phyloP scores from a whole-genome alignment of 1,284 basidiomycete species.

The Calocybe gambosa region DNA sequence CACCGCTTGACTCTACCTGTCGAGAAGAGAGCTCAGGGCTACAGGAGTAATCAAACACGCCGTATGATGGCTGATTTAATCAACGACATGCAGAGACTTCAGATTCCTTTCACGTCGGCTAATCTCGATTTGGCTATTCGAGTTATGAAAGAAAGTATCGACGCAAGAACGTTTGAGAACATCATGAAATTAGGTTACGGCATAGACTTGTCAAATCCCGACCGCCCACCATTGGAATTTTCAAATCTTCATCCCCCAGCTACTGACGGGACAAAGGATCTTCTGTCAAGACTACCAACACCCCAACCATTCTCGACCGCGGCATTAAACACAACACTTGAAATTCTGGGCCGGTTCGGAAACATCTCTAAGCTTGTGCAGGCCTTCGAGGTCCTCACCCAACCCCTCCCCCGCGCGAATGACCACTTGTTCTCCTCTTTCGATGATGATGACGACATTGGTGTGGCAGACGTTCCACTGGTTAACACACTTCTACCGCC shows the following conservation, averaged over 20 bases:
- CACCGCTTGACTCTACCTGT: constrained; percentile 58
- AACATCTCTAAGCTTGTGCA: constrained; percentile 62
- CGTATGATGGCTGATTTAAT: constrained; percentile 45
- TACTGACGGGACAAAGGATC: constrained; percentile 13
- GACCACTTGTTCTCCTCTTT: constrained; percentile 44
- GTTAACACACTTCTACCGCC: constrained; percentile 35
- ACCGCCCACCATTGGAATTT: constrained; percentile 48
- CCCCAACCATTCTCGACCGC: constrained; percentile 55
- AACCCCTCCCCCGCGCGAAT: constrained; percentile 48
- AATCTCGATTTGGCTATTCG: constrained; percentile 62
- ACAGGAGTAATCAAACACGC: constrained; percentile 35
- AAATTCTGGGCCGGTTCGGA: constrained; percentile 55
- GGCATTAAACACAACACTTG: constrained; percentile 65
- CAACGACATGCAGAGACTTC: constrained; percentile 45
- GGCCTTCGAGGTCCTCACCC: constrained; percentile 70
- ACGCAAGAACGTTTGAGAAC: constrained; percentile 45
- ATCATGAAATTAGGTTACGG: constrained; percentile 64
- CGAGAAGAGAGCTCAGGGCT: constrained; percentile 26
- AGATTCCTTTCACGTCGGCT: constrained; percentile 45
- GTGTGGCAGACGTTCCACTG: constrained; percentile 35
- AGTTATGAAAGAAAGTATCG: constrained; percentile 58
- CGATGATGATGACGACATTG: constrained; percentile 65
- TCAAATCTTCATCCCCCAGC: constrained; percentile 22
- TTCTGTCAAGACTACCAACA: constrained; percentile 20
- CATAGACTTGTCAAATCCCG: constrained; percentile 67